phyloP scores from a whole-genome alignment of 352 stramenopile genomes.

The Elongisporangium undulatum region DNA sequence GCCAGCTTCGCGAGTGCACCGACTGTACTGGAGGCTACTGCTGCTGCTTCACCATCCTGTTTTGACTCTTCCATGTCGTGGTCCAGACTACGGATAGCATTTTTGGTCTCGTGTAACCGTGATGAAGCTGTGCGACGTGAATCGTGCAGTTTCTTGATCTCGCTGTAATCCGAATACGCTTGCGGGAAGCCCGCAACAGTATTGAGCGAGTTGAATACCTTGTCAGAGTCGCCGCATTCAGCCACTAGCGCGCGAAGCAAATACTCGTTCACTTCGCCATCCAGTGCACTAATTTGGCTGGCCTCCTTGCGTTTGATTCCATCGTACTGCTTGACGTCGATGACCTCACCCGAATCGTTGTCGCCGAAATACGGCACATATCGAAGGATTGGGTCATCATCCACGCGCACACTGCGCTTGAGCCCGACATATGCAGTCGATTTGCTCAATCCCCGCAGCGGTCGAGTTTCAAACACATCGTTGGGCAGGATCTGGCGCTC shows the following conservation, averaged over 20 bases:
- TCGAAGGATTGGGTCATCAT: slow-evolving; percentile 87
- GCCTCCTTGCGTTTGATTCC: slow-evolving; percentile 30
- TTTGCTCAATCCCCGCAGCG: slow-evolving; percentile 49
- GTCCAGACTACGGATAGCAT: slow-evolving; percentile 13
- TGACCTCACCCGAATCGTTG: slow-evolving; percentile 77
- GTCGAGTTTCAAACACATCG: slow-evolving; percentile 29
- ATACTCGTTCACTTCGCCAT: slow-evolving; percentile 68
- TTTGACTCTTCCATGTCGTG: neutral
- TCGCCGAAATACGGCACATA: slow-evolving; percentile 92
- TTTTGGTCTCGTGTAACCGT: slow-evolving; percentile 41
- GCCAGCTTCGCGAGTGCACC: slow-evolving; percentile 24
- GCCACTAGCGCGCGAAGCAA: slow-evolving; percentile 58
- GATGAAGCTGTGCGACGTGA: slow-evolving; percentile 22
- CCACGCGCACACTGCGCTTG: slow-evolving; percentile 64
- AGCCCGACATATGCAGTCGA: slow-evolving; percentile 66
- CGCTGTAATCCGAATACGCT: slow-evolving; percentile 55
- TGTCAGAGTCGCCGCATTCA: slow-evolving; percentile 42
- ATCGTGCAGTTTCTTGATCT: slow-evolving; percentile 69
- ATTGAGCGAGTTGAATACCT: slow-evolving; percentile 64
- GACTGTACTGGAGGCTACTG: neutral
- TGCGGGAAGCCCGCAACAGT: slow-evolving; percentile 48
- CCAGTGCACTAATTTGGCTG: slow-evolving; percentile 37
- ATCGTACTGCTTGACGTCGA: slow-evolving; percentile 72
- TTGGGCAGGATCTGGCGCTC: slow-evolving; percentile 14
- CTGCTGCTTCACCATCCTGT: neutral